A percentile compares a stretch with the other conserved stretches of the same genome.
These are phyloP conservation scores for Phoma herbarum DNA, from an alignment of 2,329 filamentous ascomycete genomes.

Conservation along the genomic window DNA sequence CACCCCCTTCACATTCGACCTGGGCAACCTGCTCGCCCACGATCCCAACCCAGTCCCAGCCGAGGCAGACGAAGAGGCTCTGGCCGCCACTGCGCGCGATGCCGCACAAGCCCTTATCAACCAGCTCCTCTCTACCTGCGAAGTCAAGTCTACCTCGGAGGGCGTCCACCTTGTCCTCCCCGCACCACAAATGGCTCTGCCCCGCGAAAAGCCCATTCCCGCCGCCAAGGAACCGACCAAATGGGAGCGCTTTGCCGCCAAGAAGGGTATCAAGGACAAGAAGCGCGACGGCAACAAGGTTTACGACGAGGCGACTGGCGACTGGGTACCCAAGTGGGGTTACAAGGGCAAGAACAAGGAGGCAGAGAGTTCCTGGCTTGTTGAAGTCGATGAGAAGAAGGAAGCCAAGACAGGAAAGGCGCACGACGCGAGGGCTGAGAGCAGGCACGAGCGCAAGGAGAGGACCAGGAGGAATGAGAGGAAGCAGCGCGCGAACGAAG, in stretches of 20 bases:
- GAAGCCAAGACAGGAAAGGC: slow-evolving; percentile 73
- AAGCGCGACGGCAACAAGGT: slow-evolving; percentile 81
- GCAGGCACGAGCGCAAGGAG: slow-evolving; percentile 67
- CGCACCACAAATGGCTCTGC: slow-evolving; percentile 72
- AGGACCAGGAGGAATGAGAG: slow-evolving; percentile 54
- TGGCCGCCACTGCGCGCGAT: slow-evolving; percentile 81
- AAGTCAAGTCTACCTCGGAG: slow-evolving; percentile 72
- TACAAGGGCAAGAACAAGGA: slow-evolving; percentile 91
- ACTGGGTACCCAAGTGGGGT: slow-evolving; percentile 95
- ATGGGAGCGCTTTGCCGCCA: slow-evolving; percentile 95
- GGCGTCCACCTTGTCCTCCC: slow-evolving; percentile 85
- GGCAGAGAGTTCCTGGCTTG: slow-evolving; percentile 84
- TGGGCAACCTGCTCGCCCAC: slow-evolving; percentile 83
- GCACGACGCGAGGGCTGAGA: slow-evolving; percentile 64
- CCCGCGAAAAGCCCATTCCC: slow-evolving; percentile 91
- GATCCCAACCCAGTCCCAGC: slow-evolving; percentile 84
- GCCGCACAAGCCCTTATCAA: slow-evolving; percentile 92
- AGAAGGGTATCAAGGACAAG: slow-evolving; percentile 96
- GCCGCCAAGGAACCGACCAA: slow-evolving; percentile 83
- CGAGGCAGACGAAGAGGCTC: slow-evolving; percentile 68
- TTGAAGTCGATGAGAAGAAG: slow-evolving; percentile 81
- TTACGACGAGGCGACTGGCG: slow-evolving; percentile 83
- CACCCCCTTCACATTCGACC: slow-evolving; percentile 91
- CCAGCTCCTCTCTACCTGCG: slow-evolving; percentile 89
- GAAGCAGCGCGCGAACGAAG: slow-evolving; percentile 64